These are phyloP conservation scores for Mallotus nudiflorus DNA, from an alignment of 345 rosid species.

Conservation along the genomic window DNA sequence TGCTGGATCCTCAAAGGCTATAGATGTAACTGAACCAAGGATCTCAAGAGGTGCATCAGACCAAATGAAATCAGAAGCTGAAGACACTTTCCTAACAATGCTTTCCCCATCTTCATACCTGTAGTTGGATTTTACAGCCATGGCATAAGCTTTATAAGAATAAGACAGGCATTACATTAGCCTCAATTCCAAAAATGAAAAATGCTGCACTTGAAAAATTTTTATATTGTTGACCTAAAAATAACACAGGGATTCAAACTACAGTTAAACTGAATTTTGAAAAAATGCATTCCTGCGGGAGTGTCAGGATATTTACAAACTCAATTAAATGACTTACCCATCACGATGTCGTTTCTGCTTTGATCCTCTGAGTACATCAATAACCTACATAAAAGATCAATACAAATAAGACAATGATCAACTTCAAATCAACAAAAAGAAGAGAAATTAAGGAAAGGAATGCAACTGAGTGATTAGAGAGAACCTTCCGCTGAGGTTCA, in stretches of 20 bases:
- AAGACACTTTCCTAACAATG: constrained; percentile 61
- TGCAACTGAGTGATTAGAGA: neutral
- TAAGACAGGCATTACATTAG: neutral
- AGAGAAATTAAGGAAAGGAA: neutral
- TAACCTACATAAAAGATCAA: constrained; percentile 49
- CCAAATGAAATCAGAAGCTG: constrained; percentile 82
- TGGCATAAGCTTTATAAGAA: neutral
- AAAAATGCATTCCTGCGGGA: too few relatives aligned
- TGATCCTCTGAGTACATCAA: constrained; percentile 66
- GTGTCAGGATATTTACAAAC: too few relatives aligned
- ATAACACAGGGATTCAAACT: neutral
- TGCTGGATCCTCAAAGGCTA: constrained; percentile 64
- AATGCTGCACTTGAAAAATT: neutral
- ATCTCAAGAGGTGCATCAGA: constrained; percentile 86
- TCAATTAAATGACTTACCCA: constrained; percentile 69
- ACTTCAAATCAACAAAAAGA: neutral
- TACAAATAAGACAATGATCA: constrained; percentile 9
- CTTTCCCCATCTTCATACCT: constrained; percentile 85
- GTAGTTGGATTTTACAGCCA: constrained; percentile 11
- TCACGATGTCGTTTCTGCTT: constrained; percentile 83
- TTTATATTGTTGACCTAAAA: neutral
- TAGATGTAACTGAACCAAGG: constrained; percentile 81
- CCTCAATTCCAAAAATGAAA: neutral
- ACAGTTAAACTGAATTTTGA: neutral
- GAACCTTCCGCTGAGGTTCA: constrained; percentile 69